phyloP scores from a whole-genome alignment of 345 rosid species.

The Heritiera fomes region DNA sequence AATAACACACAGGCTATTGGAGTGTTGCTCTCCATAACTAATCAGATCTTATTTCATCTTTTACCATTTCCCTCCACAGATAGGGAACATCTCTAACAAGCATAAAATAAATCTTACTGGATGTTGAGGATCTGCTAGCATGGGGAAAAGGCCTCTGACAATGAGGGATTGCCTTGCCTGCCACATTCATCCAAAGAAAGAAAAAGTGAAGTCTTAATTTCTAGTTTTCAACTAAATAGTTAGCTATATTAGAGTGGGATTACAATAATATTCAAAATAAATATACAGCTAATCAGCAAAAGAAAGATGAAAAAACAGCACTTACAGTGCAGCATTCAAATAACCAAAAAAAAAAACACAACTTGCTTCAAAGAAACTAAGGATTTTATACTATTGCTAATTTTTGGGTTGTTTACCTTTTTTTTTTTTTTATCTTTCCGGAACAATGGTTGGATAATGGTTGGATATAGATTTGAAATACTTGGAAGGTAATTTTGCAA shows the following conservation, averaged over 20 bases:
- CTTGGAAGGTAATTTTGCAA: neutral
- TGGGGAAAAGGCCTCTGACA: constrained; percentile 67
- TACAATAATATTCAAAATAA: neutral
- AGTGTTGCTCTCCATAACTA: neutral
- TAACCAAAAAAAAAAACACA: neutral
- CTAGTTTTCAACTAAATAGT: neutral
- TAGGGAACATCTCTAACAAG: constrained; percentile 1
- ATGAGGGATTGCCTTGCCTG: constrained; percentile 75
- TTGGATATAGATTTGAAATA: neutral
- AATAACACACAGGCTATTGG: neutral
- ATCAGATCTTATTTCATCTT: neutral
- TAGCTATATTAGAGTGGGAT: neutral
- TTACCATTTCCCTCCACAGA: neutral
- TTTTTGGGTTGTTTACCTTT: neutral
- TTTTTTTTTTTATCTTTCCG: neutral
- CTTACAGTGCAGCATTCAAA: neutral
- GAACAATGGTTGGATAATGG: neutral
- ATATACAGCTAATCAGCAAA: neutral
- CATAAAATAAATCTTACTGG: constrained; percentile 35
- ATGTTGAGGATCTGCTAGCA: constrained; percentile 65
- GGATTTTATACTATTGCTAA: neutral
- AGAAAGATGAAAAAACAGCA: neutral
- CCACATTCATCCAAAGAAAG: constrained; percentile 15
- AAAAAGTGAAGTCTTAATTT: neutral
- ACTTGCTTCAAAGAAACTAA: neutral